Percentiles rank a stretch among this genome's conserved stretches.
phyloP scores from a whole-genome alignment of 352 stramenopile genomes.

The Phytophthora crassamura region DNA sequence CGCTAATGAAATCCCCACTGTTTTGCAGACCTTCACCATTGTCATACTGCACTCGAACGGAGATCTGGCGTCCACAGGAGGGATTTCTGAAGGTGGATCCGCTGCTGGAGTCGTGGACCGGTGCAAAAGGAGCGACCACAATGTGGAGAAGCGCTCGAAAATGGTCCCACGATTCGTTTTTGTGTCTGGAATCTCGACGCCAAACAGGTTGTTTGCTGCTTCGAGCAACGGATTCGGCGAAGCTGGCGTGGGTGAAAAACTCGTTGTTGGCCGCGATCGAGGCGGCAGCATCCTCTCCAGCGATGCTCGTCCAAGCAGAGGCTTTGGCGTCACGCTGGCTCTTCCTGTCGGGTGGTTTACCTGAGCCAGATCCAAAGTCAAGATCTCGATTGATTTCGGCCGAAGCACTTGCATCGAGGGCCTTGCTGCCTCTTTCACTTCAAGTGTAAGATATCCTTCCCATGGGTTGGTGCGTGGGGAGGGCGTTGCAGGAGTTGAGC shows the following conservation, averaged over 20 bases:
- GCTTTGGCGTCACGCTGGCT: slow-evolving; percentile 18
- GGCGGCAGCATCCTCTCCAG: slow-evolving; percentile 15
- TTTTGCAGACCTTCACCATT: slow-evolving; percentile 67
- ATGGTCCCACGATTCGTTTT: slow-evolving; percentile 32
- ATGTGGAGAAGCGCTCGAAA: slow-evolving; percentile 39
- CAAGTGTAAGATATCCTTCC: slow-evolving; percentile 29
- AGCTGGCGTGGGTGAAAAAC: slow-evolving; percentile 4
- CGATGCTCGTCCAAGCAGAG: slow-evolving; percentile 11
- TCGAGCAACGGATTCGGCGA: background rate
- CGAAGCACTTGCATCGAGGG: slow-evolving; percentile 23
- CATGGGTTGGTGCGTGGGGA: slow-evolving; percentile 27
- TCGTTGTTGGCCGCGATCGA: slow-evolving; percentile 12
- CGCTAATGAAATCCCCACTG: slow-evolving; percentile 50
- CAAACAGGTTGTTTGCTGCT: slow-evolving; percentile 35
- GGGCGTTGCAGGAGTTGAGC: slow-evolving; percentile 20
- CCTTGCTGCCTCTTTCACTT: slow-evolving; percentile 14
- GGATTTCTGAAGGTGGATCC: background rate
- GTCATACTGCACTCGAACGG: slow-evolving; percentile 63
- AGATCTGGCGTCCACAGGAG: slow-evolving; percentile 30
- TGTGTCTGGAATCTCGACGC: slow-evolving; percentile 39
- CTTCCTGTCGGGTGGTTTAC: slow-evolving; percentile 8
- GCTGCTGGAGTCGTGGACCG: slow-evolving; percentile 1
- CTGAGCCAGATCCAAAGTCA: slow-evolving; percentile 25
- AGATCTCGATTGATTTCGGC: slow-evolving; percentile 28
- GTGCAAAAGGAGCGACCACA: slow-evolving; percentile 57